Conservation (phyloP, 2,329 filamentous ascomycete genomes). For the Colletotrichum paranaense region DNA sequence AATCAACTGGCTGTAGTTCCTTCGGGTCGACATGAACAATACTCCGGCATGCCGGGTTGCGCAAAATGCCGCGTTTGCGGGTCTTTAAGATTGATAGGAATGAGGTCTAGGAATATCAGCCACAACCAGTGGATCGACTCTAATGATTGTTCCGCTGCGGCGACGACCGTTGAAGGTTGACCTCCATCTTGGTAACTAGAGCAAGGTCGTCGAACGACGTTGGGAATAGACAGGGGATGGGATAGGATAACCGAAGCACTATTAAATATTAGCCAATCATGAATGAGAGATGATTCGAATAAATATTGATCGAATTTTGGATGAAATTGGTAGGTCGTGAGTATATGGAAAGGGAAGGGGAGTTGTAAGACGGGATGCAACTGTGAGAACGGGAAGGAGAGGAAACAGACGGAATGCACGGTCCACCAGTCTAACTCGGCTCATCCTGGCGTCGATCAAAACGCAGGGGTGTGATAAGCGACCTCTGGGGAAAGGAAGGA, state of each 20-base stretch:
- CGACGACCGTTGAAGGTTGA: not conserved
- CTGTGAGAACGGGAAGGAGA: not conserved
- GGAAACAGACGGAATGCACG: conserved; percentile 9
- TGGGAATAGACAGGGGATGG: too few species aligned
- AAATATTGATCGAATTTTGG: not conserved
- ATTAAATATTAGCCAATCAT: too few species aligned
- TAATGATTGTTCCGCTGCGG: not conserved
- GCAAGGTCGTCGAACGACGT: too few species aligned
- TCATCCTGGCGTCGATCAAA: conserved; percentile 34
- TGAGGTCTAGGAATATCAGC: not conserved
- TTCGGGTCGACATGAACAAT: not conserved
- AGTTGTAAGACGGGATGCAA: not conserved
- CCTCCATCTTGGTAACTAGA: too few species aligned
- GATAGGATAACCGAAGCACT: too few species aligned
- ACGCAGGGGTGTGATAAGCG: conserved; percentile 30
- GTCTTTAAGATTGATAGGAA: not conserved
- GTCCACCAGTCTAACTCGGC: conserved; percentile 9
- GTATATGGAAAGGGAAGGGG: too few species aligned
- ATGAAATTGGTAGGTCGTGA: not conserved
- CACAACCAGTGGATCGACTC: too few species aligned
- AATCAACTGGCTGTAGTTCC: not conserved
- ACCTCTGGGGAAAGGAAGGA: conserved; percentile 9
- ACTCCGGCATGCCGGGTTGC: not conserved
- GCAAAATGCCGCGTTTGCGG: not conserved
- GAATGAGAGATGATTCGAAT: not conserved